Evolutionary conservation across 257 asterid species (phyloP), one percentile per base, ranked within the genome.

Genomic region (Petunia secreta): DNA sequence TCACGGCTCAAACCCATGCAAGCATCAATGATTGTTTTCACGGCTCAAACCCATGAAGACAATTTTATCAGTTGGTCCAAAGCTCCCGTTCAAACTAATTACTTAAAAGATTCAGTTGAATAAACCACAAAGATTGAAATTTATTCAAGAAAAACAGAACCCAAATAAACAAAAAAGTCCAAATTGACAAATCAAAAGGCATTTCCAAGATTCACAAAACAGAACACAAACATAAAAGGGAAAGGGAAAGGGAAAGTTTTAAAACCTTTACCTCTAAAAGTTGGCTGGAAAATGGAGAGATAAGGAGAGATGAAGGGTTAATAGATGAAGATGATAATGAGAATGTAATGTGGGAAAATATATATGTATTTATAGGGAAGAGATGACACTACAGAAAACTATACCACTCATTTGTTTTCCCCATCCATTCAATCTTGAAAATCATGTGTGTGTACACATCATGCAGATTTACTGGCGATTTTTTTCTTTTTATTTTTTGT

Each of bases 221-320:
- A 55, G 8, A 34, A 8, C 48, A 75, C 5, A 58, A 34, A 10
- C 38, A 39, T 14, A 53, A 44, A 14, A 59, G 64, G 13, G 4
- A 9, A n/a, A 54, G n/a, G n/a, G n/a, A n/a, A 11, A 9, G 54
- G 75, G 77, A n/a, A 2, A 50, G 44, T 5, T 16, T 63, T 40
- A 11, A 48, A 34, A 36, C 80, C 58, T 43, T 78, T 75, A 60
- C 83, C 84, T 75, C 53, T 53, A 36, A 73, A 60, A 77, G 52
- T 54, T 63, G 15, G 80, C 2, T 34, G 80, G 10, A 25, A 34
- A 38, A 39, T 5, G 3, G 62, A 52, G 66, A 34, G 55, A 43
- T 11, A 37, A 14, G 5, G 13, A 5, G 71, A 55, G 41, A 71
- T 44, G 82, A 68, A 82, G 16, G 85, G 80, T 48, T 80, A 82